Base-by-base conservation (phyloP, 2,329 filamentous ascomycete genomes). In the Myrmaecium sp. region DNA sequence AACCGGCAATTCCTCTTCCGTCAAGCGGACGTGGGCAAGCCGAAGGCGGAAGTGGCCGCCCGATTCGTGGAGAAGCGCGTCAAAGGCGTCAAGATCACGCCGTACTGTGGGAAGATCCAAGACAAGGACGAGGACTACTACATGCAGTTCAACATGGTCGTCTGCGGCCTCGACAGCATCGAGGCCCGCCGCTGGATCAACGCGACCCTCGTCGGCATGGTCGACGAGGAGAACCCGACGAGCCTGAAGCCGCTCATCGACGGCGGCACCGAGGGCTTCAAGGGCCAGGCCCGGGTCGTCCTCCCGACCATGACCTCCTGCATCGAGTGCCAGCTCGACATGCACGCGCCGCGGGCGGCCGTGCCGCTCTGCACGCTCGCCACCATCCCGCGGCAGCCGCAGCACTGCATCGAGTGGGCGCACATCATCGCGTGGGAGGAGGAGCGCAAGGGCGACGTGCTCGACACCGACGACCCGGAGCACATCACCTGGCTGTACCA, bases 141-240 rank as follows among this genome's bases (percentile, higher is more conserved):
- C 55, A 84, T 84, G 71, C 82, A 94, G 43, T 98, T 98, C 54
- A 81, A 82, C 48, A 68, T 94, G 30, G 69, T 98, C 25, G 72
- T 98, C 23, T 98, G 89, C 48, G 89, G 91, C 2, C 62, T 98
- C 13, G 89, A 98, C 63, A 93, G 82, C 49, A 89, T 98, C 40
- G 89, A 98, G 55, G 89, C 89, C 21, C 70, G 89, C n/a, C 69
- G 89, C 33, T 98, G 91, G 91, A 98, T 98, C 53, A 98, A 98
- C 49, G 76, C 84, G 27, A 94, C 77, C 11, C 63, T 98, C 3
- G 75, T 95, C 14, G 75, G 76, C 31, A 82, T 98, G 67, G 81
- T 93, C 4, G 84, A 94, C 43, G 64, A 68, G 32, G 73, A 82
- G 5, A 71, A 86, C 36, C 70, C 74, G 6, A 86, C 95, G 44